Evolutionary conservation across 2,329 filamentous ascomycete genomes (phyloP), one percentile per base, ranked within the genome.

Genomic region (Sporothrix brunneoviolacea): DNA sequence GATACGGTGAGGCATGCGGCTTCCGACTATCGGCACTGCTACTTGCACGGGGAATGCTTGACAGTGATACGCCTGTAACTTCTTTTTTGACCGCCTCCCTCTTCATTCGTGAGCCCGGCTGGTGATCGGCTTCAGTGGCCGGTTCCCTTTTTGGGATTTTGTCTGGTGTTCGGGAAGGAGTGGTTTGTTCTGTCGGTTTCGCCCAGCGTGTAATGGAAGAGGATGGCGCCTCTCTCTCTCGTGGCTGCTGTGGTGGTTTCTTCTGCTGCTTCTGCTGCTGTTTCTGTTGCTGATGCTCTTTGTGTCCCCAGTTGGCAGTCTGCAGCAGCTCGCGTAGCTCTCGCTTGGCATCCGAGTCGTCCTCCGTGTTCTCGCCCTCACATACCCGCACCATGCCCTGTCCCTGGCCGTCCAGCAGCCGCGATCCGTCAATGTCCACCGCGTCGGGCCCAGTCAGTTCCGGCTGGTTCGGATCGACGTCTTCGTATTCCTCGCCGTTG

Each of bases 351-450:
- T 80, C 72, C 16, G 72, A 68, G 49, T 84, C 80, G 49, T 84
- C 81, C 33, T 77, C 73, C 3, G 60, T 60, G 33, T 74, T 62
- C 72, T 88, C 84, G 39, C 86, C 84, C 54, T 83, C 84, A 61
- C 88, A 93, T 1, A 93, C 80, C 58, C 80, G 86, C 54, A 91
- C 70, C 73, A 94, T 74, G 12, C 77, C 76, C 18, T 76, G 73
- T 0, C 85, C 88, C 48, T 84, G 77, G 8, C 71, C 70, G 60
- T 91, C 87, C 19, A 84, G 65, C 40, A 91, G 75, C 47, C 71
- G 76, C 1, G 48, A 28, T 7, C 86, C 84, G 58, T 88, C 73
- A 15, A 82, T 69, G 64, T 89, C 84, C 10, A 82, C 58, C 1
- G 79, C 80, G 49, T 81, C 79, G 30, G 76, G 71, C 2, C 67